Evolutionary conservation across 768 basidiomycete species (phyloP).

Genomic region (Pulveroboletus frians): DNA sequence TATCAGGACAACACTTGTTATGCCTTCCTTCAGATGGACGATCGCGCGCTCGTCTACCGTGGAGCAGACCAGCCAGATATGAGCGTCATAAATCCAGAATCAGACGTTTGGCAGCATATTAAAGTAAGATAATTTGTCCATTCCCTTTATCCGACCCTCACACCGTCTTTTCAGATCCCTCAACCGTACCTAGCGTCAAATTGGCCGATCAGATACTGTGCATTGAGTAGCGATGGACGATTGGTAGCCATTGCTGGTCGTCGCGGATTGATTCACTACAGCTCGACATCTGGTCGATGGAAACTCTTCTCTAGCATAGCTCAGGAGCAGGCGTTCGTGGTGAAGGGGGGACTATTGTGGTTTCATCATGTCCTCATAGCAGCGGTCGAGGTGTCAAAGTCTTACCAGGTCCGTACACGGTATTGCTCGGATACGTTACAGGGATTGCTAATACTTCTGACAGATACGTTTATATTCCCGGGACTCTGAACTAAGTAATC

Average conservation of each 20-base stretch:
- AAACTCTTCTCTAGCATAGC: constrained; percentile 76
- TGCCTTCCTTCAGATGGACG: constrained; percentile 93
- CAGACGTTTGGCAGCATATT: constrained; percentile 97
- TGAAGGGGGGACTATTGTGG: constrained; percentile 92
- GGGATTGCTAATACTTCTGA: not conserved
- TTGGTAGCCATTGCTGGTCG: constrained; percentile 91
- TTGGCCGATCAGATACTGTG: constrained; percentile 92
- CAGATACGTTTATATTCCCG: constrained; percentile 93
- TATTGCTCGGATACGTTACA: not conserved
- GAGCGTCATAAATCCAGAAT: constrained; percentile 97
- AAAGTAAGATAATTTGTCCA: constrained; percentile 46
- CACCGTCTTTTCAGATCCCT: constrained; percentile 58
- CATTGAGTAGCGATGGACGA: constrained; percentile 84
- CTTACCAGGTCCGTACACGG: constrained; percentile 56
- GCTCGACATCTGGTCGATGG: constrained; percentile 92
- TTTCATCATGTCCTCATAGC: constrained; percentile 93
- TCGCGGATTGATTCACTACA: constrained; percentile 89
- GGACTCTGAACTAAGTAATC: constrained; percentile 79
- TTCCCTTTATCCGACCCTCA: constrained; percentile 1
- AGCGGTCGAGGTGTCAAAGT: constrained; percentile 77
- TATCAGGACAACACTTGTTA: constrained; percentile 91
- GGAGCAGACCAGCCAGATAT: constrained; percentile 97
- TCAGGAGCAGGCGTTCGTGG: constrained; percentile 83
- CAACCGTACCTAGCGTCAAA: constrained; percentile 82
- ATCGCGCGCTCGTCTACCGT: constrained; percentile 87